These are phyloP conservation scores for Colletotrichum aenigma DNA, from an alignment of 2,329 filamentous ascomycete genomes.

Conservation along the genomic window DNA sequence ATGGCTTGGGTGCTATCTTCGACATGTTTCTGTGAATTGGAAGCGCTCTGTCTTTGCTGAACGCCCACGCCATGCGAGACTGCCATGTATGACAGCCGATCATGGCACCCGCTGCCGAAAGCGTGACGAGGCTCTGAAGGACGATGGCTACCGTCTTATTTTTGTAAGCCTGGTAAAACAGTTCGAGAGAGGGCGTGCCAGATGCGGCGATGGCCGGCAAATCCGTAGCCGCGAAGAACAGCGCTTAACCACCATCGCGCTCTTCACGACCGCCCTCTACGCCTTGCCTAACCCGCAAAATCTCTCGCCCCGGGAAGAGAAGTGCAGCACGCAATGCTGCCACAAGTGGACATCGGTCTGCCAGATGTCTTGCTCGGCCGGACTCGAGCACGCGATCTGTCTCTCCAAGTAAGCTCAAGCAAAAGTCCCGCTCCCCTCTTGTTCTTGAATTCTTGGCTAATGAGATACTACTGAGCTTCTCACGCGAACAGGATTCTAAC, in stretches of 20 bases:
- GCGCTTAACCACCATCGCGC: background rate
- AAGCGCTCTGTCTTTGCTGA: background rate
- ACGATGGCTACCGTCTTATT: background rate
- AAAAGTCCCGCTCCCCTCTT: too few relatives aligned
- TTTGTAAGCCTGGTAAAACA: background rate
- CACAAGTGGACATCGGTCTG: too few relatives aligned
- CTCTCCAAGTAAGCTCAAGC: too few relatives aligned
- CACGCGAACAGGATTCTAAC: too few relatives aligned
- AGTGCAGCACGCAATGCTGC: too few relatives aligned
- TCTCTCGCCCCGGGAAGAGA: too few relatives aligned
- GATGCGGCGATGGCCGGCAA: background rate
- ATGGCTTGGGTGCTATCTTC: background rate
- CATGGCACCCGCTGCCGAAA: background rate
- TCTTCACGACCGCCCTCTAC: too few relatives aligned
- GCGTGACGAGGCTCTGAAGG: background rate
- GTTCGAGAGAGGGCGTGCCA: background rate
- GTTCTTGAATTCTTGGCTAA: too few relatives aligned
- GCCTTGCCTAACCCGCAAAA: too few relatives aligned
- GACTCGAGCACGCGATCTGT: too few relatives aligned
- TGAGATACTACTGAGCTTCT: too few relatives aligned
- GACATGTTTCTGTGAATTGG: background rate
- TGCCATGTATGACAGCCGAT: background rate
- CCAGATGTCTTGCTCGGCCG: too few relatives aligned
- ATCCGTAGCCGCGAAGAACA: background rate
- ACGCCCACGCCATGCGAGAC: background rate